Base-by-base conservation (phyloP, 106 monocot genomes). In the Phalaenopsis equestris region DNA sequence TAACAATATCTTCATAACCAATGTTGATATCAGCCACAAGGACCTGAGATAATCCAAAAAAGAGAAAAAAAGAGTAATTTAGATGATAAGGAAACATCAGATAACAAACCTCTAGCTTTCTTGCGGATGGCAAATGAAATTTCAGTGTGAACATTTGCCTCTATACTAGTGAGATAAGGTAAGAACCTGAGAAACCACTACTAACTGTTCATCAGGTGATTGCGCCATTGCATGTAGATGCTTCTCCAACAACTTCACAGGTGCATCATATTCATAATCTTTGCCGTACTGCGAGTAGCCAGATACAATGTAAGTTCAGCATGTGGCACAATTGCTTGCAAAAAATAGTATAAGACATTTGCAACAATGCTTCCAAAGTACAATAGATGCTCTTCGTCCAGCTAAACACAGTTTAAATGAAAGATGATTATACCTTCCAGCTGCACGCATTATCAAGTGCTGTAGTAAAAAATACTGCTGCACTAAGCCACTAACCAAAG, bases 1-100 rank as follows among this genome's bases (percentile, higher is more conserved):
- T 99, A 43, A 99, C 98, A 80, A 99, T 99, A 58, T 99, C 98
- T 90, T 99, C 98, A 80, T 99, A 99, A 74, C 98, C 98, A 72
- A 99, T 99, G 79, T 99, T 99, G 74, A 99, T 90, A 82, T 99
- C 98, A 73, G 94, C 83, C 14, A 99, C 98, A 85, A 99, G 98
- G 52, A 99, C 98, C 98, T 99, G 74, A 19, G 75, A 58, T 56
- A 52, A 52, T n/a, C 30, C 23, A 84, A 78, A 16, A 41, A 75
- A 78, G 6, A 72, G 41, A 41, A 18, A 11, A 52, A 55, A 55
- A 74, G 15, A 12, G 19, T 55, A 4, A 55, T 55, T 77, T 24
- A 52, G 52, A 77, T 15, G 2, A 55, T 30, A 52, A 73, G 3
- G 30, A 55, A 24, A 43, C 15, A 74, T 23, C 64, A 65, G 64